A percentile compares a stretch with the other conserved stretches of the same genome.
Conservation (phyloP, 305 asterid species). For the Solanum hybrid region DNA sequence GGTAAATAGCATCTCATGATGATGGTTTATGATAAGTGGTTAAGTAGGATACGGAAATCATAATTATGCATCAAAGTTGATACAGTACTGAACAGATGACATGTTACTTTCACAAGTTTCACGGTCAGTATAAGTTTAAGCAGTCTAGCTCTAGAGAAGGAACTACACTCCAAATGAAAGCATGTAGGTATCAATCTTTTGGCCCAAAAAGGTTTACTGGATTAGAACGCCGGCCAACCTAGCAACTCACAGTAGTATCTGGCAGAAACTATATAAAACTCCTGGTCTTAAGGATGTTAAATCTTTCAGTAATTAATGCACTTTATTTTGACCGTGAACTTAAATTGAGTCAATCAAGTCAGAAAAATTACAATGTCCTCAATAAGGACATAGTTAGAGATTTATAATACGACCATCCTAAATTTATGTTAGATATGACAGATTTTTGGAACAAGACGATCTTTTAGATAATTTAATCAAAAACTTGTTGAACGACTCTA, state of each 20-base stretch:
- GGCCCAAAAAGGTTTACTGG: neutral
- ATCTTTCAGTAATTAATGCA: neutral
- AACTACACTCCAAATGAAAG: neutral
- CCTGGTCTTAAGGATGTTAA: neutral
- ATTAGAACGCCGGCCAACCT: neutral
- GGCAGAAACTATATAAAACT: neutral
- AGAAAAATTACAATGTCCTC: neutral
- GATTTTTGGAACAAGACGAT: neutral
- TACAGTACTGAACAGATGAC: neutral
- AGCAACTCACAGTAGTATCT: neutral
- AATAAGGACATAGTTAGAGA: neutral
- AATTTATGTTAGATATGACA: neutral
- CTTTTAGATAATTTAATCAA: neutral
- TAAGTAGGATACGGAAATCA: neutral
- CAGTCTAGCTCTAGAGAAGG: neutral
- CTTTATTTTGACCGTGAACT: neutral
- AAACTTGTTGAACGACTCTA: neutral
- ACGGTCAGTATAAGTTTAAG: neutral
- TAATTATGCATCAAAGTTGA: neutral
- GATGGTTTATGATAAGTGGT: neutral
- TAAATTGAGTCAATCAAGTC: neutral
- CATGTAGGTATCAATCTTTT: neutral
- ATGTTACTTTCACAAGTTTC: neutral
- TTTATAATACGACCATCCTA: neutral
- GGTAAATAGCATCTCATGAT: neutral